Evolutionary conservation across 331 rosid genomes (phyloP), one percentile per base, ranked within the genome.

Genomic region (Prunus yedoensis): DNA sequence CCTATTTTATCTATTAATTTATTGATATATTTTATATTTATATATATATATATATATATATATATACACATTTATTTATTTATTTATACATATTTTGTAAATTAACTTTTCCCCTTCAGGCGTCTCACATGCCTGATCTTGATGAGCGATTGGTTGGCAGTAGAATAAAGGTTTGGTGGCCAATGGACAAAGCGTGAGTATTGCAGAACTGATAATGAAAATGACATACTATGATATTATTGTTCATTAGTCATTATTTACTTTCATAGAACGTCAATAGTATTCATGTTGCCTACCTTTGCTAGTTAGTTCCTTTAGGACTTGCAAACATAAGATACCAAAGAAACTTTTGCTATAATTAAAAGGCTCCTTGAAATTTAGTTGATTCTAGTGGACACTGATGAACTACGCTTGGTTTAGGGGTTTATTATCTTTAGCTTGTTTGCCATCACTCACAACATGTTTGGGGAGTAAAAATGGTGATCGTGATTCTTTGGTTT

Each of bases 121-220:
- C 21, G 70, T 68, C 81, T 74, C 87, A 74, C 70, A 32, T 75
- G 51, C 52, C 17, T 23, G 72, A 76, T 23, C 60, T 46, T 43
- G 85, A 72, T 64, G 82, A 80, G 43, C 59, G 52, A 67, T 74
- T 90, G 84, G 84, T 91, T 84, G 96, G 97, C 63, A 58, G 77
- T 10, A 80, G 77, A 68, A 83, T 93, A 76, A 89, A 73, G 73
- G 90, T 93, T 51, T 93, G 92, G 94, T 93, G 97, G 97, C 98
- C 97, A 5, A 25, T 70, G 60, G 97, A 93, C 79, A 85, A 72
- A 74, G 61, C 0, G 98, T 93, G 79, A 88, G 97, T 87, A 53
- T 59, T 69, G 77, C 71, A 50, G 56, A 74, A 30, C 25, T 68
- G 27, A 77, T 64, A 68, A 71, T 78, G 30, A 73, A 50, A 46